Conservation (phyloP, 2,329 filamentous ascomycete species). For the Diplodia intermedia region DNA sequence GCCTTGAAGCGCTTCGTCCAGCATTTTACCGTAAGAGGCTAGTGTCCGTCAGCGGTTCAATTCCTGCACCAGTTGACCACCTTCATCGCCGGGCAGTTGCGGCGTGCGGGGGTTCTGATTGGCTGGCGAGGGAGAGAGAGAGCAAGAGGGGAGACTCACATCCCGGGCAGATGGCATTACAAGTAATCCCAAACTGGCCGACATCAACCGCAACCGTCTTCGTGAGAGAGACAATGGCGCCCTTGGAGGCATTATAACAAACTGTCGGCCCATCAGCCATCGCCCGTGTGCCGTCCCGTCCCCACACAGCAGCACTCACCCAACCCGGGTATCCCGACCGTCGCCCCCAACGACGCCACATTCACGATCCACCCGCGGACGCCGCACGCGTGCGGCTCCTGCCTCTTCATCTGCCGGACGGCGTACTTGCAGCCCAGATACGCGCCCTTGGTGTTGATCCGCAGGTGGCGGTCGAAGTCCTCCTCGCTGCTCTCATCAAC, state of each 20-base stretch:
- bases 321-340: conserved; percentile 42
- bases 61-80: no score
- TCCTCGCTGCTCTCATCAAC: conserved; percentile 43
- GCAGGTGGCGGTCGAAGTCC: conserved; percentile 46
- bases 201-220: conserved; percentile 54
- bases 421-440: conserved; percentile 51
- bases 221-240: conserved; percentile 55
- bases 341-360: conserved; percentile 44
- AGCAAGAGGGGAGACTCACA: conserved; percentile 43
- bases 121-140: background rate
- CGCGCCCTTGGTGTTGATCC: conserved; percentile 47
- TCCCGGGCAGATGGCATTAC: conserved; percentile 53
- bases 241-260: conserved; percentile 57
- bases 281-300: background rate
- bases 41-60: background rate
- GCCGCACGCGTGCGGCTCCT: conserved; percentile 40
- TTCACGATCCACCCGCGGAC: conserved; percentile 51
- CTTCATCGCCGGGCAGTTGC: background rate
- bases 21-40: conserved; percentile 3
- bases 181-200: conserved; percentile 50
- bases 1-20: conserved; percentile 2
- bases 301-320: conserved; percentile 34
- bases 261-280: conserved; percentile 36
- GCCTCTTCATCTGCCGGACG: conserved; percentile 46
- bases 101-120: conserved; percentile 21